Base-by-base conservation (phyloP, 2,329 filamentous ascomycete genomes). In the Penicillium sp. region DNA sequence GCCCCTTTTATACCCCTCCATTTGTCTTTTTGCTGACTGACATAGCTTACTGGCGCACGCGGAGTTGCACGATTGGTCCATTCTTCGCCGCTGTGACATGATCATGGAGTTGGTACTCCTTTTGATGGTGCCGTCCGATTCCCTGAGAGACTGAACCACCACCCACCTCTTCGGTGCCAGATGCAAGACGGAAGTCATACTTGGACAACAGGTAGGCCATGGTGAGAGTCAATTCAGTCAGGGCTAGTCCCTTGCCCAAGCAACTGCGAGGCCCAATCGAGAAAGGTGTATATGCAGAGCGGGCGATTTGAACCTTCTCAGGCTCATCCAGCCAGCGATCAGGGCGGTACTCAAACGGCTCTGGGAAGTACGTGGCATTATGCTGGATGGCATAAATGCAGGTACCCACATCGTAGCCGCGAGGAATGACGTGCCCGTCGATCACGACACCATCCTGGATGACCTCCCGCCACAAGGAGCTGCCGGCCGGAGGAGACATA, bases 361-460 rank as follows among this genome's bases (percentile, higher is more conserved):
- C 56, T 1, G 65, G 62, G 47, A 65, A 74, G 54, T 72, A 70
- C 21, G 2, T 33, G 9, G 31, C 9, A 5, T 68, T 66, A 43
- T 69, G 67, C 47, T 73, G 68, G 29, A 74, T 59, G n/a, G 64
- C 56, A 47, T 71, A 75, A 42, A 58, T 59, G 1, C 59, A 56
- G 5, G 65, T 66, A 16, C 69, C 71, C n/a, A 73, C 61, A 42
- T 63, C 56, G 2, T 51, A 63, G 21, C 70, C 72, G 0, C 42
- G 60, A 1, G 71, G 71, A 31, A 73, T 54, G 36, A 52, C 49
- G 21, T 65, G 47, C 8, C 65, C 67, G 45, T 73, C 69, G 50
- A 74, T 61, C n/a, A 47, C 45, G 21, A 62, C 56, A 15, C 70
- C 70, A 2, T 62, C 68, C 10, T 55, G 44, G 6, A 62, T 56